A percentile compares a stretch with the other conserved stretches of the same genome.
Evolutionary conservation across 495 filamentous ascomycete genomes (phyloP).

Genomic region (Alectoria sarmentosa): DNA sequence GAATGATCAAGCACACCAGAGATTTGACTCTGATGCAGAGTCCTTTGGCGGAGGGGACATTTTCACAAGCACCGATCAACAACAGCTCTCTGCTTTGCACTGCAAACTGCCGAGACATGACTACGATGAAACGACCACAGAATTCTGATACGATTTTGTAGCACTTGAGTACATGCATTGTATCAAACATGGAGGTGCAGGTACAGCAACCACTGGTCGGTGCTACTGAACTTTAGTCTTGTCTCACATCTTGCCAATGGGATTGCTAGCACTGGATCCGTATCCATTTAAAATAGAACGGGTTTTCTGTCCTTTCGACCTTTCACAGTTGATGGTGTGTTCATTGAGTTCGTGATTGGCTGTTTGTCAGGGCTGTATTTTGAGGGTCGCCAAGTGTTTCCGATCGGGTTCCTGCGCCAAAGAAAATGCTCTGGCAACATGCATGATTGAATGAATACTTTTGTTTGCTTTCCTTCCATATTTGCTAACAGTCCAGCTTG

Average conservation of each 20-base stretch:
- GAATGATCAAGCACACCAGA: not conserved
- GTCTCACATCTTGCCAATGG: not conserved
- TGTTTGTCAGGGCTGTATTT: not conserved
- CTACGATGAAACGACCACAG: constrained; percentile 11
- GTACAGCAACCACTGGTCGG: too few relatives aligned
- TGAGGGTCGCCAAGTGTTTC: not conserved
- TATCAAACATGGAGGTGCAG: not conserved
- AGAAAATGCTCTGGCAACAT: not conserved
- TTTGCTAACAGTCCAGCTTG: not conserved
- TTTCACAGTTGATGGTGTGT: not conserved
- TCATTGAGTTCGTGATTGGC: not conserved
- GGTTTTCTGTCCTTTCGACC: not conserved
- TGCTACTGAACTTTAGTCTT: not conserved
- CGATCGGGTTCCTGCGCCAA: not conserved
- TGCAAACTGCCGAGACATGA: not conserved
- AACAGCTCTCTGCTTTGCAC: constrained; percentile 6
- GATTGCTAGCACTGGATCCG: not conserved
- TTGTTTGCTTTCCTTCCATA: constrained; percentile 2
- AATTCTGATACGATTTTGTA: constrained; percentile 5
- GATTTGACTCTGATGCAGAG: constrained; percentile 12
- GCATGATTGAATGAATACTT: not conserved
- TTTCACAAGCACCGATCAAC: constrained; percentile 23
- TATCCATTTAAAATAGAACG: not conserved
- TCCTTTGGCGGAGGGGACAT: constrained; percentile 22
- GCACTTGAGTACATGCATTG: not conserved